These are phyloP conservation scores for Phlyctochytrium planicorne DNA, from an alignment of 192 early-diverging fungal genomes.

Conservation along the genomic window DNA sequence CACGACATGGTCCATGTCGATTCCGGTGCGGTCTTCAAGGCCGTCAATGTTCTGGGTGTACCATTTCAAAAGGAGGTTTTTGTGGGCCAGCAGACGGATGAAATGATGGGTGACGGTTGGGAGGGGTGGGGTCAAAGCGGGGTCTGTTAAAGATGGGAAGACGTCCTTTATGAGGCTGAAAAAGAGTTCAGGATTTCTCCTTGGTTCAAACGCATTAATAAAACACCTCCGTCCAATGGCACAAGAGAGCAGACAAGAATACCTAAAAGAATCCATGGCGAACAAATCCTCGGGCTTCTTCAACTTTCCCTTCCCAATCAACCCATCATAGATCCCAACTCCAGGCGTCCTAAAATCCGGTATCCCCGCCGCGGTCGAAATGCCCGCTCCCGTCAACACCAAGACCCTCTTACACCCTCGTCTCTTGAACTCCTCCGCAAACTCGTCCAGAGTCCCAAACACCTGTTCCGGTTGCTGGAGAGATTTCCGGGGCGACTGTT, in stretches of 20 bases:
- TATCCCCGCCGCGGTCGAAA: slow-evolving; percentile 62
- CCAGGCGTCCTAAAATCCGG: slow-evolving; percentile 87
- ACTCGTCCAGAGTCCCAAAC: not conserved
- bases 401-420: slow-evolving; percentile 63
- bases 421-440: not conserved
- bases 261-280: slow-evolving; percentile 77
- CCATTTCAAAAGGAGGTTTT: slow-evolving; percentile 70
- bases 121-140: slow-evolving; percentile 73
- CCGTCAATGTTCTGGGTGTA: slow-evolving; percentile 98
- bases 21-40: slow-evolving; percentile 81
- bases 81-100: slow-evolving; percentile 70
- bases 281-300: slow-evolving; percentile 93
- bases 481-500: too few species aligned
- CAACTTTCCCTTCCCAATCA: slow-evolving; percentile 78
- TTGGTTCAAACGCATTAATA: too few species aligned
- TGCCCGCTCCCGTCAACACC: slow-evolving; percentile 87
- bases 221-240: not conserved
- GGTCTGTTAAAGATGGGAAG: slow-evolving; percentile 84
- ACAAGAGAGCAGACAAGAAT: slow-evolving; percentile 8
- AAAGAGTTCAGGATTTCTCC: not conserved
- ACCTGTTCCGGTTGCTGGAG: too few species aligned
- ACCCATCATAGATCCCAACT: slow-evolving; percentile 86
- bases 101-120: slow-evolving; percentile 86
- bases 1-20: slow-evolving; percentile 68
- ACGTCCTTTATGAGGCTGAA: slow-evolving; percentile 77